Percentiles rank a stretch among this genome's conserved stretches.
These are phyloP conservation scores for Cardamine occulta DNA, from an alignment of 345 rosid species.

Conservation along the genomic window DNA sequence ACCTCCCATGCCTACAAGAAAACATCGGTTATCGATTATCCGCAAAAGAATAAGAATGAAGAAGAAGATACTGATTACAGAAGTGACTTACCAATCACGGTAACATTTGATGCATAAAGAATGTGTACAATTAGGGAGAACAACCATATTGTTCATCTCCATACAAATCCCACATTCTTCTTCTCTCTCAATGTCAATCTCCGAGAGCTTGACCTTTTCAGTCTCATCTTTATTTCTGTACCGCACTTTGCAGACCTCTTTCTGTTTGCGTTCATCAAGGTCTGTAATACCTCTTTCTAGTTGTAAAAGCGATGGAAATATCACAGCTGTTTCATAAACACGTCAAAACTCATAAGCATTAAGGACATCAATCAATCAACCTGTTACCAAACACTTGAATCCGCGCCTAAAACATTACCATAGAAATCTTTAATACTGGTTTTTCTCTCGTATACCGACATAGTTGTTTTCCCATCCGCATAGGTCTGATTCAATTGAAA, in stretches of 20 bases:
- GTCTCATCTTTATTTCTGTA: conserved; percentile 63
- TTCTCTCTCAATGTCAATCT: conserved; percentile 63
- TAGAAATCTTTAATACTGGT: conserved; percentile 85
- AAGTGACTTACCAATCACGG: conserved; percentile 58
- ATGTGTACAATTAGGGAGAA: conserved; percentile 76
- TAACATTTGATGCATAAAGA: conserved; percentile 74
- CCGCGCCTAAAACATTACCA: conserved; percentile 46
- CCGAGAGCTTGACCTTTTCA: conserved; percentile 55
- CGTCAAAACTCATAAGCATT: background rate
- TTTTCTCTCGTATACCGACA: conserved; percentile 84
- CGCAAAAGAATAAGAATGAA: background rate
- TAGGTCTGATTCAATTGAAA: conserved; percentile 56
- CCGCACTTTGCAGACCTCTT: conserved; percentile 56
- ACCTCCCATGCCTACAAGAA: conserved; percentile 64
- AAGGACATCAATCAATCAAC: background rate
- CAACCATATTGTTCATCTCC: conserved; percentile 69
- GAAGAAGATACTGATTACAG: background rate
- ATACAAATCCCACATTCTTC: conserved; percentile 85
- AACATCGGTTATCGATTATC: background rate
- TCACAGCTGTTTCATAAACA: conserved; percentile 54
- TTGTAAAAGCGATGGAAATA: conserved; percentile 82
- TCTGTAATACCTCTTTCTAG: conserved; percentile 74
- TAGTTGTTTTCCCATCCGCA: conserved; percentile 89
- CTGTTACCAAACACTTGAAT: background rate
- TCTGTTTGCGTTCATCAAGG: conserved; percentile 78